phyloP scores from a whole-genome alignment of 768 basidiomycete species.

The Pisolithus tinctorius region DNA sequence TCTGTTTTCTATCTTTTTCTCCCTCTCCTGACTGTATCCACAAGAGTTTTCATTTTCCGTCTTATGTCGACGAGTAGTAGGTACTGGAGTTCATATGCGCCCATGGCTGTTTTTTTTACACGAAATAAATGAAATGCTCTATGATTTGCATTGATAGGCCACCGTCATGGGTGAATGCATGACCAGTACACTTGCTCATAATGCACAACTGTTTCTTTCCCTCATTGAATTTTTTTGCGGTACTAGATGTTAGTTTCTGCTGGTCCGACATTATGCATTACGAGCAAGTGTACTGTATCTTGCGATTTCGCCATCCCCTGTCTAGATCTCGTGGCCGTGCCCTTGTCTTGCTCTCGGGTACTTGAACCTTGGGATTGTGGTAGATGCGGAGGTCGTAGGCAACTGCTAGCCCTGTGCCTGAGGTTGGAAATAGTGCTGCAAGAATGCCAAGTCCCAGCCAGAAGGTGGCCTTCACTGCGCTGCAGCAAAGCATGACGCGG shows the following conservation, averaged over 20 bases:
- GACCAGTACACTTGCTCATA: too few species aligned
- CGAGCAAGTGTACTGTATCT: too few species aligned
- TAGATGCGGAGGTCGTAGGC: conserved; percentile 17
- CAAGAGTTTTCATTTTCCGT: conserved; percentile 9
- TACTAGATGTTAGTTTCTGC: too few species aligned
- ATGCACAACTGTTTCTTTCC: too few species aligned
- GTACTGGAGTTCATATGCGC: conserved; percentile 3
- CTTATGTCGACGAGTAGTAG: conserved; percentile 11
- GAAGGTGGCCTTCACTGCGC: background rate
- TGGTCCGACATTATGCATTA: too few species aligned
- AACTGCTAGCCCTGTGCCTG: conserved; percentile 15
- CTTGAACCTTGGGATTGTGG: conserved; percentile 16
- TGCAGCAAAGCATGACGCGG: background rate
- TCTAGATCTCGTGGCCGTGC: too few species aligned
- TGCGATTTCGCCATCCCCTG: too few species aligned
- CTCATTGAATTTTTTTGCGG: too few species aligned
- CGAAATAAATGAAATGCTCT: too few species aligned
- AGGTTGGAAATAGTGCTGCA: conserved; percentile 12
- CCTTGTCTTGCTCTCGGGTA: background rate
- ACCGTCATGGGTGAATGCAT: too few species aligned
- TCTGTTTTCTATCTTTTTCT: conserved; percentile 7
- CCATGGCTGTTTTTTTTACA: conserved; percentile 1
- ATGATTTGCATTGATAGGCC: too few species aligned
- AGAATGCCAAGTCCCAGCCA: background rate
- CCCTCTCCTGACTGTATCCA: conserved; percentile 21